Percentiles rank a stretch among this genome's conserved stretches.
Evolutionary conservation across 75 land plant genomes (phyloP).

Genomic region (Larix kaempferi): DNA sequence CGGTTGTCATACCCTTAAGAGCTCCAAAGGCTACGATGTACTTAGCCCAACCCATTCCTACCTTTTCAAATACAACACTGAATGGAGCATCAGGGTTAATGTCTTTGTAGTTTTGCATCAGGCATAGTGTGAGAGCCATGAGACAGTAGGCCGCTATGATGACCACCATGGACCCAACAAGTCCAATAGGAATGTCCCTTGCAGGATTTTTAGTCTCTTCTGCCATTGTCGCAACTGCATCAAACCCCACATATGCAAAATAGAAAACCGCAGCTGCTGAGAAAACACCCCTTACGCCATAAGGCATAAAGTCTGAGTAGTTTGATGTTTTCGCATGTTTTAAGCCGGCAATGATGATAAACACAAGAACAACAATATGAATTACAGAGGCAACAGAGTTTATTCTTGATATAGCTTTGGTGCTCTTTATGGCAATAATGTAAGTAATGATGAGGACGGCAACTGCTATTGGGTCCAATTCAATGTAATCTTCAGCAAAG

Average conservation of each 20-base stretch:
- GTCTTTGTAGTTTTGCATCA: constrained; percentile 36
- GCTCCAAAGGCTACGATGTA: constrained; percentile 86
- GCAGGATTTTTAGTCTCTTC: constrained; percentile 78
- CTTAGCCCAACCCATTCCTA: constrained; percentile 81
- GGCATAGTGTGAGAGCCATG: constrained; percentile 61
- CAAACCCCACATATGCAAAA: constrained; percentile 92
- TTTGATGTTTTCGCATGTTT: constrained; percentile 51
- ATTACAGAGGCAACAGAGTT: constrained; percentile 65
- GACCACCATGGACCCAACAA: constrained; percentile 72
- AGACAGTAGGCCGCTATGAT: constrained; percentile 53
- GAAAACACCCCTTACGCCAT: constrained; percentile 60
- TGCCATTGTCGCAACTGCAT: constrained; percentile 76
- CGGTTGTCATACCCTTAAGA: constrained; percentile 80
- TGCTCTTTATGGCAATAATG: constrained; percentile 44
- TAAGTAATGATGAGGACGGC: constrained; percentile 34
- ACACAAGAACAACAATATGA: constrained; percentile 53
- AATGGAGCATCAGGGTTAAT: constrained; percentile 59
- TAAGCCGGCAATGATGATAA: constrained; percentile 75
- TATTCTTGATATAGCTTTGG: constrained; percentile 57
- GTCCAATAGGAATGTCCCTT: constrained; percentile 77
- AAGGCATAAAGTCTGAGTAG: constrained; percentile 45
- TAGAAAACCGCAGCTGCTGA: constrained; percentile 71
- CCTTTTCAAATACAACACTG: constrained; percentile 38
- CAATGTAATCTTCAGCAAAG: constrained; percentile 41
- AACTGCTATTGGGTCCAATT: constrained; percentile 73